A percentile compares a stretch with the other conserved stretches of the same genome.
These are phyloP conservation scores for Trichophyton benhamiae DNA, from an alignment of 2,329 filamentous ascomycete species.

Conservation along the genomic window DNA sequence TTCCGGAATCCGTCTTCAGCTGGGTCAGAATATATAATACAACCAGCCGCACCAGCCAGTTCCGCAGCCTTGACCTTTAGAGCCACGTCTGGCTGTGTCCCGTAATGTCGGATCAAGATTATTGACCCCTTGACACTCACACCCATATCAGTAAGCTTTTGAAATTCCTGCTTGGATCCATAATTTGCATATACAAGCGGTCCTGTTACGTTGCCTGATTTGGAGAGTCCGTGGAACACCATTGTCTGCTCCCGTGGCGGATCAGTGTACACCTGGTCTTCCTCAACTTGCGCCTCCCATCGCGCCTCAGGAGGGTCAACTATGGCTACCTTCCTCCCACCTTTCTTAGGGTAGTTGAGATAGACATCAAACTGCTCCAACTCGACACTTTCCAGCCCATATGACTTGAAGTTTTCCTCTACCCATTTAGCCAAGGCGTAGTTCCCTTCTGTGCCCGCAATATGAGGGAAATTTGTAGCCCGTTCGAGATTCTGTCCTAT, in stretches of 20 bases:
- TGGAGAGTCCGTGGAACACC: conserved; percentile 81
- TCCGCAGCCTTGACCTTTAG: conserved; percentile 87
- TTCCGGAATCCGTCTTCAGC: conserved; percentile 66
- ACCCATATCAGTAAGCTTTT: conserved; percentile 55
- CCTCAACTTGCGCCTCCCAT: conserved; percentile 77
- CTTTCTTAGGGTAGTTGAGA: conserved; percentile 72
- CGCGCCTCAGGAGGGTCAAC: conserved; percentile 53
- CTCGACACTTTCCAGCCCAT: conserved; percentile 60
- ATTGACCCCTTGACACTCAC: conserved; percentile 69
- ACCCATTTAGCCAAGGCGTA: conserved; percentile 76
- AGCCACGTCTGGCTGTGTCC: conserved; percentile 57
- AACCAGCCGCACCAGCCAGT: conserved; percentile 70
- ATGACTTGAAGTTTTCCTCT: conserved; percentile 59
- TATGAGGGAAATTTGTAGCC: conserved; percentile 72
- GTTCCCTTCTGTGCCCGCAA: conserved; percentile 90
- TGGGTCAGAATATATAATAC: conserved; percentile 86
- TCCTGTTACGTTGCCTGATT: conserved; percentile 71
- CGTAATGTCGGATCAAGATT: conserved; percentile 69
- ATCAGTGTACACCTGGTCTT: conserved; percentile 57
- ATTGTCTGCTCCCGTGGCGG: conserved; percentile 55
- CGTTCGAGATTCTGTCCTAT: conserved; percentile 64
- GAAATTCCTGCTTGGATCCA: conserved; percentile 73
- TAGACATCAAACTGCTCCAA: conserved; percentile 79
- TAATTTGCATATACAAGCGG: conserved; percentile 88
- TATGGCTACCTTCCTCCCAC: conserved; percentile 70